Base-by-base conservation (phyloP, 495 filamentous ascomycete genomes). In the Rostrohypoxylon terebratum region DNA sequence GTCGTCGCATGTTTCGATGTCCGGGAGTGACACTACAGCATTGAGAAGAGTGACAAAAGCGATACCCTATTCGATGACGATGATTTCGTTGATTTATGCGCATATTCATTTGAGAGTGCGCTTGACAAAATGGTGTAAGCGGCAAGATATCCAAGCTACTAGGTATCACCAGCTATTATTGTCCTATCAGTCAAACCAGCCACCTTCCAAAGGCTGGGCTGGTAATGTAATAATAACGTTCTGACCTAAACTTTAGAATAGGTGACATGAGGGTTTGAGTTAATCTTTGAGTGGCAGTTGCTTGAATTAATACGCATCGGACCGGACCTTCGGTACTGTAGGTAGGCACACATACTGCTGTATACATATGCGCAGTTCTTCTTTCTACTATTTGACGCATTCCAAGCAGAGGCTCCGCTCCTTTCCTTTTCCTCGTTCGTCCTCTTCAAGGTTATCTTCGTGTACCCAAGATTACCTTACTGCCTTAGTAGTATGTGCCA, bases 61-160 rank as follows among this genome's bases (percentile, higher is more conserved):
- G 13, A 34, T 59, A 21, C 54, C 42, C 45, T 25, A 61, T 65
- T 61, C 8, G 48, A 57, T 61, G 68, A 47, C 16, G 33, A 2
- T 31, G 18, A 28, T 66, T 74, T 62, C 70, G 33, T 3, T 31
- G 18, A 28, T 66, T 74, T 62, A 74, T 74, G 71, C 71, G 59
- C 45, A 74, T 59, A 68, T 18, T 23, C 8, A 20, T 67, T 33
- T 11, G 13, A 16, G 31, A 34, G 1, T 55, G 28, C 28, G 16
- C 47, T 21, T 51, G 47, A 51, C 48, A 38, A 16, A 57, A 36
- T 31, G 28, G 28, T 28, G 28, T 28, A 28, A 20, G 18, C 28
- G 16, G 13, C 33, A 25, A 31, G 31, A 31, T 5, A 50, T 14
- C 14, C 38, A 4, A 42, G 38, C n/a, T n/a, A n/a, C n/a, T n/a